Evolutionary conservation across 2,329 filamentous ascomycete genomes (phyloP), one percentile per base, ranked within the genome.

Genomic region (Acrocalymma vagum): DNA sequence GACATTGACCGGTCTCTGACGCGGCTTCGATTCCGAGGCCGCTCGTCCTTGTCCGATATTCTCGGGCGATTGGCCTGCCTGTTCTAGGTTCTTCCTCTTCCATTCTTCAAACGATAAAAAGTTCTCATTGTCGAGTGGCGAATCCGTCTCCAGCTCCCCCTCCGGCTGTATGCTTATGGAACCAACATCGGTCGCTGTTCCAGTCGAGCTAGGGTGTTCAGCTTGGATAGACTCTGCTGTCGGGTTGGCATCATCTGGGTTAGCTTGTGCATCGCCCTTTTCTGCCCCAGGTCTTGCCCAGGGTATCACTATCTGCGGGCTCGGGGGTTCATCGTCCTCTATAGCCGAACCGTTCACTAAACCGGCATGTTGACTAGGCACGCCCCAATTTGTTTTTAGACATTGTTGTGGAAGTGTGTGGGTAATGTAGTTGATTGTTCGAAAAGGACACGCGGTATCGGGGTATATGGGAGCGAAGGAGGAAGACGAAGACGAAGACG

Each of bases 41-140:
- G 65, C 81, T 70, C 74, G 77, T 67, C 61, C 78, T 53, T 77
- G 83, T 65, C 74, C 88, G 63, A 80, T 79, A 70, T 80, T 85
- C 70, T 80, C 89, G 53, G 72, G 88, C 63, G 76, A 90, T 62
- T 96, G 93, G 9, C 90, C 93, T 3, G 84, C 86, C 63, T 90
- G 89, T 35, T 86, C 88, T 13, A 97, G 75, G 73, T 95, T 96
- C 76, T 92, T 88, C 62, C 87, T 90, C 73, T 96, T 97, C 94
- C 94, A 99, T 60, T 97, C 93, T 66, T 97, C 94, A 58, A 99
- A 99, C 0, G 94, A 96, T 58, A 97, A 84, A 67, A 97, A 97
- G 6, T 91, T 86, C 29, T 86, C 82, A 54, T 89, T 88, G 60
- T 90, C 86, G 9, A 87, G 75, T 1, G 82, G 78, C 2, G 83